Base-by-base conservation (phyloP, 2,329 filamentous ascomycete genomes). In the Aspergillus aculeatinus region DNA sequence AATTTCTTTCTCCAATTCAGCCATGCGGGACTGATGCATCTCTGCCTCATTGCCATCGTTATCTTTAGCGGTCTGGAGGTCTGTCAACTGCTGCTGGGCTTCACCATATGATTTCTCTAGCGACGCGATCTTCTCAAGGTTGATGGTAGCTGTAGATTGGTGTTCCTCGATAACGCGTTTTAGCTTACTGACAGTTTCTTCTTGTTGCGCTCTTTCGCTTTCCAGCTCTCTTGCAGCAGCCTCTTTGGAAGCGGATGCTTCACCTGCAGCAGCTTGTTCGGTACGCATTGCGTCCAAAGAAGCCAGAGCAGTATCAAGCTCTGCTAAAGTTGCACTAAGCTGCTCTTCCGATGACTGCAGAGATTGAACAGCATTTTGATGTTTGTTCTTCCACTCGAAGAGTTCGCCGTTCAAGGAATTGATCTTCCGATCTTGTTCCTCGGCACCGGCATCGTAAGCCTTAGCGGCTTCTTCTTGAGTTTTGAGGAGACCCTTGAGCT, bases 131-230 rank as follows among this genome's bases (percentile, higher is more conserved):
- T 88, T 90, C 44, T 83, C 73, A 12, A 87, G 81, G 68, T 93
- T 91, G 65, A 80, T 83, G 63, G 84, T 83, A 67, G 96, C 88
- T 42, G 90, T 85, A 3, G 83, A 79, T 77, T 90, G 93, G 77
- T 96, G 92, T 71, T 92, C 87, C 55, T 93, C 87, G 56, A 97
- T 88, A 72, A 96, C 89, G 60, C 78, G 82, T 63, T 90, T 89
- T 48, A 97, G 77, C 49, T 81, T 81, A 39, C 81, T 78, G 35
- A 90, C 78, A 51, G 88, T 77, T 39, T 84, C 81, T 60, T 88
- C 79, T 62, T 91, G 86, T 70, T 84, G 82, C 47, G 75, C 74
- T 39, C 83, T 78, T 61, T 86, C 83, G 57, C 75, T 76, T 31
- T 82, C 77, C 25, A 84, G 74, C 14, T 80, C 76, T 55, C 79